These are phyloP conservation scores for Curvularia lunata DNA, from an alignment of 2,329 filamentous ascomycete genomes.

Conservation along the genomic window DNA sequence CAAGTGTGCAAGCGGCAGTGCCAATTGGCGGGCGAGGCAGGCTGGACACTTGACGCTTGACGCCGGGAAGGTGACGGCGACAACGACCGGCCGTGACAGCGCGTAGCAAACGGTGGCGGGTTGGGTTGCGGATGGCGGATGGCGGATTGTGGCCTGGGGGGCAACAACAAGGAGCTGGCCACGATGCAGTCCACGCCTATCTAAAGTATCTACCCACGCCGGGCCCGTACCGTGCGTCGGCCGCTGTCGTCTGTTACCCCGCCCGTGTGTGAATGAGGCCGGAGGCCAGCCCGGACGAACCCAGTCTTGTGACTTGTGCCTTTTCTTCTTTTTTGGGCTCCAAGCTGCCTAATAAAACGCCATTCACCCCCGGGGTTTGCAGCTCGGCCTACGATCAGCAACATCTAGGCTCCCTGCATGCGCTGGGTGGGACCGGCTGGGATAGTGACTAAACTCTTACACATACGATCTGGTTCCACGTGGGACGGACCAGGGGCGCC, in stretches of 20 bases:
- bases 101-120: neutral
- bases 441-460: conserved; percentile 7
- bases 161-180: neutral
- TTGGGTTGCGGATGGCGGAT: neutral
- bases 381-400: conserved; percentile 17
- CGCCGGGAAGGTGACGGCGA: neutral
- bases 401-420: conserved; percentile 15
- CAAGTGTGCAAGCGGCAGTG: conserved; percentile 10
- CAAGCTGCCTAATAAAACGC: neutral
- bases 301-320: conserved; percentile 20
- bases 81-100: neutral
- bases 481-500: neutral
- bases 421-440: conserved; percentile 18
- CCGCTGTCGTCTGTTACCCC: neutral
- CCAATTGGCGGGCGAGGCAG: conserved; percentile 13
- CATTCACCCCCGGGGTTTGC: conserved; percentile 9
- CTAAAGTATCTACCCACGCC: neutral
- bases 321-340: conserved; percentile 1
- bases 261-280: neutral
- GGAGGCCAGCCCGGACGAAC: neutral
- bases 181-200: neutral
- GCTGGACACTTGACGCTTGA: conserved; percentile 10
- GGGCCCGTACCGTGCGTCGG: neutral
- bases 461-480: neutral
- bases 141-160: neutral